Conservation (phyloP, 306 rosid genomes). For the Vigna reflexopilosa region DNA sequence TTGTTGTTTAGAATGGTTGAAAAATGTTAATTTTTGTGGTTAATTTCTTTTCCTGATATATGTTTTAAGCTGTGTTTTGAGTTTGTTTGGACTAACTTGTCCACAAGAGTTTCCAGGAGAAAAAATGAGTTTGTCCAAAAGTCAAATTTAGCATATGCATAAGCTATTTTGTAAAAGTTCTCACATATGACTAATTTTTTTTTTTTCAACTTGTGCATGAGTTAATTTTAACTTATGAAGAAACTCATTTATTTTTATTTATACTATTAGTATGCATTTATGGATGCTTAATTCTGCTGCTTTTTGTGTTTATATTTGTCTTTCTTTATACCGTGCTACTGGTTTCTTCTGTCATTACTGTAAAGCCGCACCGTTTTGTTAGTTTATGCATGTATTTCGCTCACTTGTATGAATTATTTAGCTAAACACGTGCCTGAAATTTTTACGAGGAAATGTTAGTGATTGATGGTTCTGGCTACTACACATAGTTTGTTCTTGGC, state of each 20-base stretch:
- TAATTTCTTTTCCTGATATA: background rate
- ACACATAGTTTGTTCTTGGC: slow-evolving; percentile 1
- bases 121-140: no score
- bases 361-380: slow-evolving; percentile 7
- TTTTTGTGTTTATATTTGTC: background rate
- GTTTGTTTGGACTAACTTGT: no score
- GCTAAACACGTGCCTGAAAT: slow-evolving; percentile 9
- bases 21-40: background rate
- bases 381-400: slow-evolving; percentile 12
- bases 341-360: slow-evolving; percentile 14
- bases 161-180: no score
- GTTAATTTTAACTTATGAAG: no score
- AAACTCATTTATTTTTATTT: background rate
- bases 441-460: slow-evolving; percentile 8
- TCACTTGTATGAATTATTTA: slow-evolving; percentile 4
- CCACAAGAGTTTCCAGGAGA: no score
- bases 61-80: background rate
- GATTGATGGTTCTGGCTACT: slow-evolving; percentile 10
- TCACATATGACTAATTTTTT: no score
- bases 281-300: slow-evolving; percentile 10
- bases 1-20: slow-evolving; percentile 1
- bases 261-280: background rate
- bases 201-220: no score
- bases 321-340: slow-evolving; percentile 21
- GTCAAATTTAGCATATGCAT: no score